Evolutionary conservation across 2,329 filamentous ascomycete genomes (phyloP), one percentile per base, ranked within the genome.

Genomic region (Microdochium nivale): DNA sequence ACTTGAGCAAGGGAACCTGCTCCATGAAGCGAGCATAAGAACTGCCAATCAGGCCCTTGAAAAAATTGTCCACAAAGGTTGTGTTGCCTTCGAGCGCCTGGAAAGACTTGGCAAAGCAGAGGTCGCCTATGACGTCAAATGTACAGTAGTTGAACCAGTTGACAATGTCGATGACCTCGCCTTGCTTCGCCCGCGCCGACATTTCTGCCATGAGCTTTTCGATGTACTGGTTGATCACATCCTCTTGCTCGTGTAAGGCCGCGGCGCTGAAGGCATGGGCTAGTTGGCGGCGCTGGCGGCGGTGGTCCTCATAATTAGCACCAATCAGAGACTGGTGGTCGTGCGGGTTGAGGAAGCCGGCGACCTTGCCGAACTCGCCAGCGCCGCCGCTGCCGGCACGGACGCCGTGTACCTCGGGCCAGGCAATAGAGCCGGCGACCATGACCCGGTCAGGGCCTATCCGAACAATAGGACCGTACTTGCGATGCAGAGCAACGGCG

Each of bases 101-200:
- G 52, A 74, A 74, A 3, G 69, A 65, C 46, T 71, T 64, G 2
- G 72, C 74, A 56, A 77, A 77, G 0, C 71, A 68, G 14, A 78
- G 65, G 57, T 76, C 73, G 25, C 72, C 73, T 52, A 73, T 67
- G 48, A 73, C 62, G 59, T 73, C 71, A 58, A 74, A 73, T 2
- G 70, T 67, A 3, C 65, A 59, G 58, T 62, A 70, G 54, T 70
- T 70, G 53, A 60, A 67, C 69, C 70, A 72, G 47, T 68, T 60
- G 23, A 59, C 62, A 62, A 73, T 66, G 47, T 67, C 62, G 8
- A 65, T 52, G 1, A 61, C 8, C 11, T 23, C 37, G 21, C 25
- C 47, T 24, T 11, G 21, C 10, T 9, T 24, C n/a, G 44, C 21
- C 8, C 21, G 21, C 19, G 68, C 65, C 32, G 56, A 58, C 49